These are phyloP conservation scores for Daldinia loculata DNA, from an alignment of 495 filamentous ascomycete species.

Conservation along the genomic window DNA sequence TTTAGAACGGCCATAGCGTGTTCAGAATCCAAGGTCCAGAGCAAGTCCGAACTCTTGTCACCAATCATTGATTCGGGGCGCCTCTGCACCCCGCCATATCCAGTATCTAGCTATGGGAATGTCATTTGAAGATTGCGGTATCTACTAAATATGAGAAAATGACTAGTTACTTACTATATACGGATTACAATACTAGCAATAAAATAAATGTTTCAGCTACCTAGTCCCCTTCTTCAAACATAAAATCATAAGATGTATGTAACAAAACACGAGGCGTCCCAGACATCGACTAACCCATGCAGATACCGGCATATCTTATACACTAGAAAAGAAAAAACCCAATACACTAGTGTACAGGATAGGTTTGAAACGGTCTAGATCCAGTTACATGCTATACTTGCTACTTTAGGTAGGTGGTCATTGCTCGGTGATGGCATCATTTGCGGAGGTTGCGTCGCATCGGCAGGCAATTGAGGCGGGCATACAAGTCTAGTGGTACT, in stretches of 20 bases:
- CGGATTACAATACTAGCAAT: neutral
- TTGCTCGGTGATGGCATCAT: neutral
- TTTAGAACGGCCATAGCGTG: slow-evolving; percentile 34
- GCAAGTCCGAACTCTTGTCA: slow-evolving; percentile 10
- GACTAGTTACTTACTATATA: neutral
- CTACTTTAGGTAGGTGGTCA: slow-evolving; percentile 37
- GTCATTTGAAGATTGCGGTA: slow-evolving; percentile 2
- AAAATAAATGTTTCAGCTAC: neutral
- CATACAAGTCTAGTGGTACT: neutral
- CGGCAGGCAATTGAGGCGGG: neutral
- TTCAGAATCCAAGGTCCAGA: slow-evolving; percentile 17
- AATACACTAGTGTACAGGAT: slow-evolving; percentile 3
- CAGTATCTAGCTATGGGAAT: slow-evolving; percentile 17
- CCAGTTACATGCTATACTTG: slow-evolving; percentile 33
- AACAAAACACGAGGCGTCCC: slow-evolving; percentile 10
- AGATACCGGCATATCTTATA: slow-evolving; percentile 35
- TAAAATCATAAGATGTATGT: neutral
- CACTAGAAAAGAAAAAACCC: slow-evolving; percentile 4
- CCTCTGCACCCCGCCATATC: slow-evolving; percentile 31
- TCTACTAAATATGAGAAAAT: neutral
- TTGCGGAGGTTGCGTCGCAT: slow-evolving; percentile 1
- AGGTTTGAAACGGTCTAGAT: slow-evolving; percentile 29
- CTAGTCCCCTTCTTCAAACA: neutral
- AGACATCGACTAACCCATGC: slow-evolving; percentile 9
- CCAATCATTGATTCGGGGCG: neutral